A percentile compares a stretch with the other conserved stretches of the same genome.
These are phyloP conservation scores for Endocalyx cinctus DNA, from an alignment of 2,329 filamentous ascomycete genomes.

Conservation along the genomic window DNA sequence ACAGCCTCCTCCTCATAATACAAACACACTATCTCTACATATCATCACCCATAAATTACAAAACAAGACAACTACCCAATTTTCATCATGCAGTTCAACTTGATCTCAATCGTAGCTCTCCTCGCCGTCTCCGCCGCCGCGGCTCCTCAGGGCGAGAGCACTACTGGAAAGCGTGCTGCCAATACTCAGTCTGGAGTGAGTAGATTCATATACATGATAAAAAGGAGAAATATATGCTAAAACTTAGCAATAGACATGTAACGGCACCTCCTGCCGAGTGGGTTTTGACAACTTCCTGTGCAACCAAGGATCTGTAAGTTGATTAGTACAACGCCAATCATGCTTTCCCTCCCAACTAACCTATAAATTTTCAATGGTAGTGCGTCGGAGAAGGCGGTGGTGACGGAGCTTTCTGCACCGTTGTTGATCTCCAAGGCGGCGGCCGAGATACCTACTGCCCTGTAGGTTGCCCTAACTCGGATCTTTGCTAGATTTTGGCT, in stretches of 20 bases:
- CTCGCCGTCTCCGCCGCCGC: neutral
- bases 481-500: too few species aligned
- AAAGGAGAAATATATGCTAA: too few species aligned
- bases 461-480: conserved; percentile 1
- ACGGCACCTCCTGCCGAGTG: conserved; percentile 2
- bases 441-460: neutral
- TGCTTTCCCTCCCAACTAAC: neutral
- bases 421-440: conserved; percentile 1
- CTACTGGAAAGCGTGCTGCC: neutral
- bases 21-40: too few species aligned
- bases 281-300: conserved; percentile 1
- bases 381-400: conserved; percentile 3
- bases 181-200: conserved; percentile 1
- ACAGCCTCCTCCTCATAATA: too few species aligned
- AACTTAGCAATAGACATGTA: conserved; percentile 2
- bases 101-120: conserved; percentile 1
- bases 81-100: conserved; percentile 2
- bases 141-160: neutral
- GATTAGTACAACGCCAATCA: too few species aligned
- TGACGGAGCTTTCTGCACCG: conserved; percentile 3
- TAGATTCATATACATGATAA: too few species aligned
- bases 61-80: too few species aligned
- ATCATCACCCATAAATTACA: too few species aligned
- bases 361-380: neutral
- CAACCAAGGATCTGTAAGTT: conserved; percentile 3